Percentiles rank a stretch among this genome's conserved stretches.
Evolutionary conservation across 2,329 filamentous ascomycete species (phyloP).

Genomic region (Colletotrichum camelliae): DNA sequence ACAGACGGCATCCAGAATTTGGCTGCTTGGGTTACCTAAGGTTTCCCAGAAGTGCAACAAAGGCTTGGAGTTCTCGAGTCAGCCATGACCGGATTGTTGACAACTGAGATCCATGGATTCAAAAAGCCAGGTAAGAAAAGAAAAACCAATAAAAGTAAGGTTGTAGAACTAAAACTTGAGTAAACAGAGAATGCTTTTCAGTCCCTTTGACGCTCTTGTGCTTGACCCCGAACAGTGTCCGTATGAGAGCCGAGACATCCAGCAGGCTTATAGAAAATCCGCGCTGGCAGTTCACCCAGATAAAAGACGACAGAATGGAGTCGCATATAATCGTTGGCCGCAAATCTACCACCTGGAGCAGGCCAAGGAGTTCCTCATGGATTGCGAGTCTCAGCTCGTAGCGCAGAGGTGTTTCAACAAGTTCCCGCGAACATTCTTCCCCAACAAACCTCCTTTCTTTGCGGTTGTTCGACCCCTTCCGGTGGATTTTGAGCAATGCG

Average conservation of each 20-base stretch:
- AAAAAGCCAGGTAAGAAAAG: not conserved
- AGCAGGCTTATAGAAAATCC: not conserved
- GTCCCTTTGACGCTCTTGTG: not conserved
- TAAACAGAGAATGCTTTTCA: not conserved
- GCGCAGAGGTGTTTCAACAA: not conserved
- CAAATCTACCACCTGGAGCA: not conserved
- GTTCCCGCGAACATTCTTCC: not conserved
- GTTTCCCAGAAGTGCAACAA: not conserved
- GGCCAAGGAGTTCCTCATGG: not conserved
- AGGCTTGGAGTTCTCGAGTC: not conserved
- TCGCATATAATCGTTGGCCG: not conserved
- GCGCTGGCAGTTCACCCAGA: not conserved
- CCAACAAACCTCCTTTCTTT: not conserved
- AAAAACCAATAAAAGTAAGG: not conserved
- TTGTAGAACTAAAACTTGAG: fast-evolving
- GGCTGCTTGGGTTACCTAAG: too few relatives aligned
- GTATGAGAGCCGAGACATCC: not conserved
- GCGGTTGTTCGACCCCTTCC: not conserved
- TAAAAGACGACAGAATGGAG: fast-evolving
- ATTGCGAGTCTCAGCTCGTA: not conserved
- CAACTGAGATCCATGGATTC: not conserved
- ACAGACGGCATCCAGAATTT: too few relatives aligned
- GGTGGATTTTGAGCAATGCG: not conserved
- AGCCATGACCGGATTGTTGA: fast-evolving
- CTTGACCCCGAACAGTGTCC: not conserved